Evolutionary conservation across 2,329 filamentous ascomycete species (phyloP).

Genomic region (Myotisia sp.): DNA sequence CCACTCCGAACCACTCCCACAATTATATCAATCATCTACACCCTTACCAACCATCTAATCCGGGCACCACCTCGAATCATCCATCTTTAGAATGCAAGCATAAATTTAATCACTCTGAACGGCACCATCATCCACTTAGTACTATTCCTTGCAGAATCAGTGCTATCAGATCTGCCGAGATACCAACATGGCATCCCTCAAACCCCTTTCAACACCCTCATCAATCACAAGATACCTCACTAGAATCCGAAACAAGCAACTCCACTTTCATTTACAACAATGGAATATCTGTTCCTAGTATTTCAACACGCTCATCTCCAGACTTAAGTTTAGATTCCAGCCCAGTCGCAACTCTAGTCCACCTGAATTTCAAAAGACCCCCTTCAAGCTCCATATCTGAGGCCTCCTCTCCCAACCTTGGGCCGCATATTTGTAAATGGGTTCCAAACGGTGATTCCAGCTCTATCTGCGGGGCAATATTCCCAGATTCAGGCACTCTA

Average conservation of each 20-base stretch:
- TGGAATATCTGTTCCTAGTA: conserved; percentile 1
- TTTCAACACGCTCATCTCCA: conserved; percentile 8
- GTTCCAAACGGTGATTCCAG: conserved; percentile 10
- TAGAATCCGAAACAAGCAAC: conserved; percentile 3
- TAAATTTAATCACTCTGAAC: too few species aligned
- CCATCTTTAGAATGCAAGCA: too few species aligned
- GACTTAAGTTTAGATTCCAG: conserved; percentile 10
- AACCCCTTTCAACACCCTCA: conserved; percentile 2
- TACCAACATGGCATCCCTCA: conserved; percentile 5
- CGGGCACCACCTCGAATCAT: too few species aligned
- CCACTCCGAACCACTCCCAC: too few species aligned
- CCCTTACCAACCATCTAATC: too few species aligned
- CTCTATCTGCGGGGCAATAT: conserved; percentile 23
- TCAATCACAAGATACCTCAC: conserved; percentile 1
- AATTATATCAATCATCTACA: too few species aligned
- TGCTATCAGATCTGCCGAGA: too few species aligned
- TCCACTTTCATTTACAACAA: background rate
- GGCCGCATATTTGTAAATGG: conserved; percentile 30
- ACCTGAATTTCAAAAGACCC: conserved; percentile 22
- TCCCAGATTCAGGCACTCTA: conserved; percentile 23
- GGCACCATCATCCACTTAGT: too few species aligned
- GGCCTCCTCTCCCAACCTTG: conserved; percentile 23
- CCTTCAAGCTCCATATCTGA: conserved; percentile 18
- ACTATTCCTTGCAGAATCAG: too few species aligned
- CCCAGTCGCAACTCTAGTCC: conserved; percentile 25